Base-by-base conservation (phyloP, 768 basidiomycete genomes). In the Galerina sulciceps region DNA sequence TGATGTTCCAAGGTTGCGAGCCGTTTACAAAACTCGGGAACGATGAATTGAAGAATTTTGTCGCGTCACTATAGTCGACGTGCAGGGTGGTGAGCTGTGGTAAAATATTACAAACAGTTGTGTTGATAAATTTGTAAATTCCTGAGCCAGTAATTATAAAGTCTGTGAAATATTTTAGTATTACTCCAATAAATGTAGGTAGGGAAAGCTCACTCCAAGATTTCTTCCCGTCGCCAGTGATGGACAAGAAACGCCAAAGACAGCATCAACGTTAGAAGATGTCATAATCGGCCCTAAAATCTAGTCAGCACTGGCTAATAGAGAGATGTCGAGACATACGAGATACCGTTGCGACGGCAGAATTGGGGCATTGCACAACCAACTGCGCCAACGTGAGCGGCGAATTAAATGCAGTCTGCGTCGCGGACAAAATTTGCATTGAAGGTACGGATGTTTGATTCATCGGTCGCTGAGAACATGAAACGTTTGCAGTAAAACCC, bases 401-500 rank as follows among this genome's bases (percentile, higher is more conserved):
- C 14, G 45, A 20, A 9, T 59, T 46, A 36, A 67, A 63, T 6
- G 63, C 31, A 5, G 55, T 47, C 10, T 50, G 36, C 4, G 47
- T 44, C 17, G 15, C 23, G 11, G 59, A 59, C 26, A 49, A 47
- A 14, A 69, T 18, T 26, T 48, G 17, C 11, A 67, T 23, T 13
- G 56, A 57, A 1, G 67, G 67, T 9, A 50, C 41, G 11, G 67
- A 63, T 6, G 57, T 59, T 1, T 45, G 34, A 15, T 60, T 48
- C 17, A 69, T 20, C 11, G 40, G 41, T 20, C 38, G 38, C 34
- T 61, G 52, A 11, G 47, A 41, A 31, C 67, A 69, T 18, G 53
- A 59, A 23, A 69, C 60, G 18, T 63, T 48, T 10, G 64, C 54
- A 8, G 67, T 65, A 22, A 69, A 69, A 9, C 67, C 67, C 58